phyloP scores from a whole-genome alignment of 108 stramenopile species.

The Craspedostauros australis region DNA sequence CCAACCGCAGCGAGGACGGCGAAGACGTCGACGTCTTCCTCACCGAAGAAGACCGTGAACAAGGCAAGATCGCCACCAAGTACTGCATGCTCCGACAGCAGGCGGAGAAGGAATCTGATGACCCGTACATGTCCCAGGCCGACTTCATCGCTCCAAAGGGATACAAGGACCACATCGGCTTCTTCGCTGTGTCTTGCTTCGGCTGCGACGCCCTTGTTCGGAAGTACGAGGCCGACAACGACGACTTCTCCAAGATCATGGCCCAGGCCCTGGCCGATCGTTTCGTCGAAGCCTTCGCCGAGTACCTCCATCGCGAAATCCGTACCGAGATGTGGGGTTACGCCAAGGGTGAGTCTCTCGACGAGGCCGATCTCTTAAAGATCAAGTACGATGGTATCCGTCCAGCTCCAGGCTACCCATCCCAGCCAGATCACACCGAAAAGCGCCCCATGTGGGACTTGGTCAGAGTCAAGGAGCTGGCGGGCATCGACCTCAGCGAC shows the following conservation, averaged over 20 bases:
- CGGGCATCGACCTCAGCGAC: constrained; percentile 91
- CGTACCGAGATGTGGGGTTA: constrained; percentile 97
- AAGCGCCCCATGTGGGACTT: constrained; percentile 97
- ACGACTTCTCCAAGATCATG: constrained; percentile 99
- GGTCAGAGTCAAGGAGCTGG: constrained; percentile 87
- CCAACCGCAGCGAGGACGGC: constrained; percentile 88
- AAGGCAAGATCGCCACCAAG: constrained; percentile 57
- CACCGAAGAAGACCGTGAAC: constrained; percentile 69
- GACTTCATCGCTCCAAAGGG: constrained; percentile 99
- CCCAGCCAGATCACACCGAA: constrained; percentile 99
- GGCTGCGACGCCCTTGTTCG: constrained; percentile 90
- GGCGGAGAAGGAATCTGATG: constrained; percentile 96
- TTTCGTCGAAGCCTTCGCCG: constrained; percentile 99
- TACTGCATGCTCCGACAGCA: constrained; percentile 99
- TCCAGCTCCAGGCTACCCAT: constrained; percentile 99
- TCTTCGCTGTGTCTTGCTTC: constrained; percentile 97
- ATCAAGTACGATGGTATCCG: constrained; percentile 99
- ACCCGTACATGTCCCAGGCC: constrained; percentile 92
- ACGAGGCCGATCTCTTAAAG: constrained; percentile 93
- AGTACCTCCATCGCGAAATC: constrained; percentile 94
- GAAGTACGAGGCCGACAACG: constrained; percentile 88
- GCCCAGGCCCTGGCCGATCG: constrained; percentile 97
- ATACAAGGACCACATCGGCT: constrained; percentile 91
- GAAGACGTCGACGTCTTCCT: constrained; percentile 96
- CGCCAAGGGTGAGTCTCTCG: constrained; percentile 78